Evolutionary conservation across 192 early-diverging fungal genomes (phyloP).

Genomic region (Paraglomus occultum): DNA sequence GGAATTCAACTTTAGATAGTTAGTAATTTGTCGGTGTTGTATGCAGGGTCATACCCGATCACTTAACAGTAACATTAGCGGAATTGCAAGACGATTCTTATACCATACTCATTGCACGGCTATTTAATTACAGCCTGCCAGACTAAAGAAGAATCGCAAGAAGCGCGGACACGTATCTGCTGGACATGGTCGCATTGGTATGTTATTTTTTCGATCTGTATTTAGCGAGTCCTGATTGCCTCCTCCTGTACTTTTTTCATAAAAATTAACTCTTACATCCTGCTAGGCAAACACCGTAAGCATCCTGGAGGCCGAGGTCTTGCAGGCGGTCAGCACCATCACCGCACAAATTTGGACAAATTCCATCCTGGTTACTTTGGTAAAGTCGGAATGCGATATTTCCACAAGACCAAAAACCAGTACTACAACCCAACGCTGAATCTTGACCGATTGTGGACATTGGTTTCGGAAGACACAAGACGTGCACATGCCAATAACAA

Average conservation of each 20-base stretch:
- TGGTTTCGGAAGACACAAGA: conserved; percentile 85
- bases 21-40: no score
- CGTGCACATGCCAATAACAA: conserved; percentile 76
- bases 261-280: not conserved
- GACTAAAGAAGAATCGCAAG: conserved; percentile 88
- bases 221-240: not conserved
- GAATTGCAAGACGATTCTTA: no score
- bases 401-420: conserved; percentile 93
- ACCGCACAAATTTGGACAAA: conserved; percentile 99
- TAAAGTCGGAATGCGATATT: conserved; percentile 99
- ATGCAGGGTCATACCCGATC: no score
- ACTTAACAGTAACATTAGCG: no score
- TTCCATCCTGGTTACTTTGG: conserved; percentile 99
- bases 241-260: not conserved
- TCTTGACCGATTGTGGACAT: conserved; percentile 91
- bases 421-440: conserved; percentile 87
- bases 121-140: conserved; percentile 60
- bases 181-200: conserved; percentile 99
- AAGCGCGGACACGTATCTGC: conserved; percentile 99
- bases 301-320: conserved; percentile 99
- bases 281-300: conserved; percentile 93
- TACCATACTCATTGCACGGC: no score
- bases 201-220: conserved; percentile 29
- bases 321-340: conserved; percentile 99
- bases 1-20: no score